These are phyloP conservation scores for Didymella pinodella DNA, from an alignment of 2,329 filamentous ascomycete species.

Conservation along the genomic window DNA sequence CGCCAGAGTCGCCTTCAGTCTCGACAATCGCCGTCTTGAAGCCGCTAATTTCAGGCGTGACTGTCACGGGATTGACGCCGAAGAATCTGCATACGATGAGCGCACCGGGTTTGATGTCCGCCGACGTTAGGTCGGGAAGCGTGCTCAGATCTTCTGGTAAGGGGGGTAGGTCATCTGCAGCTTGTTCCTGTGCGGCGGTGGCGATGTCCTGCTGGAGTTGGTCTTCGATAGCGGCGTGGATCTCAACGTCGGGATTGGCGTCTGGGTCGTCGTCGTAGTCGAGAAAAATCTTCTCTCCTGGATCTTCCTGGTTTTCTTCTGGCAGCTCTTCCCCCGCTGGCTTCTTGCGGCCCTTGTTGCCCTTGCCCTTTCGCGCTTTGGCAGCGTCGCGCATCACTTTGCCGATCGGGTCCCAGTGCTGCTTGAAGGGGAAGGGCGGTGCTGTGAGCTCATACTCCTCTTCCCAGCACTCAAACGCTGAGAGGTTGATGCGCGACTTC, in stretches of 20 bases:
- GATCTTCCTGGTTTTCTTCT: slow-evolving; percentile 52
- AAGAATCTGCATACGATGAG: slow-evolving; percentile 72
- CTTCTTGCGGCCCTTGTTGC: slow-evolving; percentile 56
- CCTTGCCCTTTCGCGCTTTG: slow-evolving; percentile 64
- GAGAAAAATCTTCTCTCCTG: slow-evolving; percentile 35
- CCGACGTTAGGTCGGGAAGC: slow-evolving; percentile 61
- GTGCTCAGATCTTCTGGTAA: slow-evolving; percentile 65
- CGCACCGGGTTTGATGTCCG: slow-evolving; percentile 65
- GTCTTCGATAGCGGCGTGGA: slow-evolving; percentile 36
- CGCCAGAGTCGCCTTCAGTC: slow-evolving; percentile 57
- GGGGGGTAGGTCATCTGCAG: slow-evolving; percentile 66
- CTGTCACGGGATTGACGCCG: slow-evolving; percentile 68
- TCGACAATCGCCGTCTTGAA: slow-evolving; percentile 69
- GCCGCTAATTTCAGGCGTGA: slow-evolving; percentile 67
- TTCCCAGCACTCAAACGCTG: slow-evolving; percentile 85
- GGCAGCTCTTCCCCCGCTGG: slow-evolving; percentile 48
- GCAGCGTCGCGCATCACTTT: slow-evolving; percentile 63
- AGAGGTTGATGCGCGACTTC: slow-evolving; percentile 75
- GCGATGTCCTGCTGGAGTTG: slow-evolving; percentile 56
- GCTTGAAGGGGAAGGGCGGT: slow-evolving; percentile 88
- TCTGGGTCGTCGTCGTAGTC: slow-evolving; percentile 45
- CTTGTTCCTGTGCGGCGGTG: slow-evolving; percentile 42
- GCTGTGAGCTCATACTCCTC: slow-evolving; percentile 65
- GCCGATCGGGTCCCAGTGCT: slow-evolving; percentile 86
- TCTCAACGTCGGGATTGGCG: slow-evolving; percentile 33